phyloP scores from a whole-genome alignment of 176 grass and related monocot genomes.

The Melocanna baccifera region DNA sequence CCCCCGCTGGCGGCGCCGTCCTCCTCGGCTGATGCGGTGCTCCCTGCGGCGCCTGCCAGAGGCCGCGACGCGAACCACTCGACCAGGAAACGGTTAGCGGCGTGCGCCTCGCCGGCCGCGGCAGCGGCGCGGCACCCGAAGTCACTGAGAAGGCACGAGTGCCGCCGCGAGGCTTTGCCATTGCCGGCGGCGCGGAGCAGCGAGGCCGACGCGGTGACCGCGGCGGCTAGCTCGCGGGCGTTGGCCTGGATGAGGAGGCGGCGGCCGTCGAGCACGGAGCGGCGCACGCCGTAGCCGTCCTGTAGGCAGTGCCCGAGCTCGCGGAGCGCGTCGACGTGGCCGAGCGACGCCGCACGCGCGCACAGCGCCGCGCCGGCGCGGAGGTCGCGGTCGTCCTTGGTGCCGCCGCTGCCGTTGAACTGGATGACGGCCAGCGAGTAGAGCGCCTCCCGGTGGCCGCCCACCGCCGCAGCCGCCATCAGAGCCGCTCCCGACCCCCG shows the following conservation, averaged over 20 bases:
- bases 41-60: background rate
- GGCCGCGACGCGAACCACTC: constrained; percentile 59
- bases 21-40: background rate
- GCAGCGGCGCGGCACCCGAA: constrained; percentile 41
- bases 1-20: background rate
- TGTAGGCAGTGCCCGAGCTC: constrained; percentile 86
- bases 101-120: constrained; percentile 43
- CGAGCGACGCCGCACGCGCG: constrained; percentile 62
- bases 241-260: constrained; percentile 69
- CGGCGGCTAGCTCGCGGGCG: constrained; percentile 38
- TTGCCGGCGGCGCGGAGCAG: background rate
- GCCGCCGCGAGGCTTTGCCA: background rate
- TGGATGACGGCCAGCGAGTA: constrained; percentile 81
- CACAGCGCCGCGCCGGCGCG: constrained; percentile 63
- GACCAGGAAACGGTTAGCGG: constrained; percentile 63
- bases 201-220: constrained; percentile 9
- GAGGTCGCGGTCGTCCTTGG: constrained; percentile 59
- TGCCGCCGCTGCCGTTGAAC: constrained; percentile 67
- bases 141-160: constrained; percentile 48
- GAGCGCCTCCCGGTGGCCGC: constrained; percentile 61
- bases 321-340: constrained; percentile 72
- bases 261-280: constrained; percentile 47
- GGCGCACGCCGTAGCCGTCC: constrained; percentile 65
- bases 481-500: constrained; percentile 52
- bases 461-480: constrained; percentile 64